Evolutionary conservation across 2,329 filamentous ascomycete genomes (phyloP).

Genomic region (Calonectria pteridis): DNA sequence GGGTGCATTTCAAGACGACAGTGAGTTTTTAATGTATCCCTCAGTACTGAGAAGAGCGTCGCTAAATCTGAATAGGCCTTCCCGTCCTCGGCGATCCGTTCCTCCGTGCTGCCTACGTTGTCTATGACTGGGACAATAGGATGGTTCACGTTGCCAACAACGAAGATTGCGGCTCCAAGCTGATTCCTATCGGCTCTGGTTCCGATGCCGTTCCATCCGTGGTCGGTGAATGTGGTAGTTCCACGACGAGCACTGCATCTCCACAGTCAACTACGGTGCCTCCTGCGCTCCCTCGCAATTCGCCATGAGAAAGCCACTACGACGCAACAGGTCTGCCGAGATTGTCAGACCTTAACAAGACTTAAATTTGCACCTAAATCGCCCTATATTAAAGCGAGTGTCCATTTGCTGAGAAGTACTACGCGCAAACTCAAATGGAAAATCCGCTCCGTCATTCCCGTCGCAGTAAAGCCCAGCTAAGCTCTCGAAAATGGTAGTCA

Average conservation of each 20-base stretch:
- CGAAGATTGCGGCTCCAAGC: conserved; percentile 53
- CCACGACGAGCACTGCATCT: conserved; percentile 34
- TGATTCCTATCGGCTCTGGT: conserved; percentile 54
- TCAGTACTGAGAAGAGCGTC: too few species aligned
- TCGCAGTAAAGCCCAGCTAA: too few species aligned
- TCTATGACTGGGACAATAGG: conserved; percentile 57
- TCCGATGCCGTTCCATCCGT: conserved; percentile 51
- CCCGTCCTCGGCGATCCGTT: conserved; percentile 60
- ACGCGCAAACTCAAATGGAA: too few species aligned
- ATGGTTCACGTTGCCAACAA: conserved; percentile 53
- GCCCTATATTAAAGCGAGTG: too few species aligned
- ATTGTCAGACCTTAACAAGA: too few species aligned
- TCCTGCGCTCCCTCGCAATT: neutral
- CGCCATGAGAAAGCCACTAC: neutral
- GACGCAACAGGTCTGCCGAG: neutral
- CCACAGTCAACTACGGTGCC: conserved; percentile 16
- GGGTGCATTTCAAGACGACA: conserved; percentile 58
- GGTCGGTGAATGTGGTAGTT: conserved; percentile 46
- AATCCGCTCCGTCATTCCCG: too few species aligned
- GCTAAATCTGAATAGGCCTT: conserved; percentile 35
- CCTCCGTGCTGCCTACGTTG: conserved; percentile 58
- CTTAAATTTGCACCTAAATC: too few species aligned
- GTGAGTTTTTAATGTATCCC: conserved; percentile 14
- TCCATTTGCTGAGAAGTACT: too few species aligned
- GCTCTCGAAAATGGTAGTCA: too few species aligned